Evolutionary conservation across 2,329 filamentous ascomycete genomes (phyloP).

Genomic region (Neobulgaria alba): DNA sequence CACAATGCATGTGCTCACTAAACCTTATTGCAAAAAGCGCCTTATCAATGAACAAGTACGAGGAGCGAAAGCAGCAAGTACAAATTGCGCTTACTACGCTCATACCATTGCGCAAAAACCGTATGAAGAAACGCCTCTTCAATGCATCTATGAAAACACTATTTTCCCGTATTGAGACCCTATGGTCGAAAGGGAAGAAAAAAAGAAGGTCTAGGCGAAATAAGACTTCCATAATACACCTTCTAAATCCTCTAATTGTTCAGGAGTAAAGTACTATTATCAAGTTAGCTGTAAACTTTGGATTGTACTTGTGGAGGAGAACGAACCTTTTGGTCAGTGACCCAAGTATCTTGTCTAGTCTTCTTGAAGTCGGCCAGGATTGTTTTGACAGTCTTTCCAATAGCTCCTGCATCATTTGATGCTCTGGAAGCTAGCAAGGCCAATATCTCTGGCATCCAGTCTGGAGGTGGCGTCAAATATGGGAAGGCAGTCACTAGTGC

Average conservation of each 20-base stretch:
- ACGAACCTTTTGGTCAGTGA: constrained; percentile 90
- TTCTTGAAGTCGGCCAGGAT: constrained; percentile 98
- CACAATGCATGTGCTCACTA: too few relatives aligned
- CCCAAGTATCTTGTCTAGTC: constrained; percentile 97
- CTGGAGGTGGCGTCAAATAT: constrained; percentile 83
- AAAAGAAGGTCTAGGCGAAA: constrained; percentile 60
- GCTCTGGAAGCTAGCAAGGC: constrained; percentile 78
- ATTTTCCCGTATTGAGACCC: too few relatives aligned
- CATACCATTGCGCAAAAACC: too few relatives aligned
- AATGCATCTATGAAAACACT: too few relatives aligned
- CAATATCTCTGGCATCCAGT: constrained; percentile 89
- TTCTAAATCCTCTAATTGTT: constrained; percentile 90
- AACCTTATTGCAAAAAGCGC: too few relatives aligned
- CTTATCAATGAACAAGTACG: too few relatives aligned
- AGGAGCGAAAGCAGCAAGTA: too few relatives aligned
- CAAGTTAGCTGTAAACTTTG: constrained; percentile 18
- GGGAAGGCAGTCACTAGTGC: constrained; percentile 93
- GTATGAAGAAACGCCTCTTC: too few relatives aligned
- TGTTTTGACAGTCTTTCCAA: constrained; percentile 90
- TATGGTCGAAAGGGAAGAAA: too few relatives aligned
- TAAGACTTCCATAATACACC: constrained; percentile 99
- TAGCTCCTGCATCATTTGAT: constrained; percentile 80
- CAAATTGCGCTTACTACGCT: too few relatives aligned
- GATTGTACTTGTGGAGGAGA: constrained; percentile 3
- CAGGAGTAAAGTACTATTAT: constrained; percentile 67